Base-by-base conservation (phyloP, 2,329 filamentous ascomycete genomes). In the Alternaria novae-zelandiae region DNA sequence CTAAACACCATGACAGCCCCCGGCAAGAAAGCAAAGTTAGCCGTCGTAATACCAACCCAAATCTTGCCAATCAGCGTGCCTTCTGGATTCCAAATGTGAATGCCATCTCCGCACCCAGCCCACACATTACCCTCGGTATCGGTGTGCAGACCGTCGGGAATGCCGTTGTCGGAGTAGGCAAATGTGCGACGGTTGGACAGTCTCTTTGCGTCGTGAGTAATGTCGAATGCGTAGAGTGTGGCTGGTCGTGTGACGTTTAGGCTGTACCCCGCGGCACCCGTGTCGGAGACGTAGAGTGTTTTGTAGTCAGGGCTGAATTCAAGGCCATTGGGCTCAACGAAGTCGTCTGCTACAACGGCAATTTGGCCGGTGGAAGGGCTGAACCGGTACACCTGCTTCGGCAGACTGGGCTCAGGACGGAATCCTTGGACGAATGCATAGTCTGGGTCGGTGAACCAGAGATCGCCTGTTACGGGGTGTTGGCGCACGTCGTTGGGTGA, bases 91-190 rank as follows among this genome's bases (percentile, higher is more conserved):
- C 86, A 89, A 9, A 88, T 81, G 61, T 87, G 82, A 20, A 88
- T 77, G 0, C 86, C 86, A 69, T 88, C 86, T 0, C 84, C 84
- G 63, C 84, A 86, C 0, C 84, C 86, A 25, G 82, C 81, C 75
- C 86, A 88, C 1, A 88, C 83, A 70, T 88, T 88, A 3, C 86
- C 86, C 4, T 82, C 68, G 1, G 79, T 80, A 67, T 88, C 86
- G 44, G 82, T 82, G 65, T 86, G 85, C 63, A 87, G 78, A 9
- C 89, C 89, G 66, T 91, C 89, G 0, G 89, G 87, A 3, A 88
- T 79, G 3, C 86, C 85, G 2, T 81, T 72, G 50, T 85, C 82
- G 3, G 82, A 79, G 64, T 84, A 89, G 0, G 89, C 87, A 70
- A 91, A 91, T 0, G 84, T 82, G 59, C 77, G 67, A 1, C 81